These are phyloP conservation scores for Fusarium sp. DNA, from an alignment of 2,329 filamentous ascomycete species.

Conservation along the genomic window DNA sequence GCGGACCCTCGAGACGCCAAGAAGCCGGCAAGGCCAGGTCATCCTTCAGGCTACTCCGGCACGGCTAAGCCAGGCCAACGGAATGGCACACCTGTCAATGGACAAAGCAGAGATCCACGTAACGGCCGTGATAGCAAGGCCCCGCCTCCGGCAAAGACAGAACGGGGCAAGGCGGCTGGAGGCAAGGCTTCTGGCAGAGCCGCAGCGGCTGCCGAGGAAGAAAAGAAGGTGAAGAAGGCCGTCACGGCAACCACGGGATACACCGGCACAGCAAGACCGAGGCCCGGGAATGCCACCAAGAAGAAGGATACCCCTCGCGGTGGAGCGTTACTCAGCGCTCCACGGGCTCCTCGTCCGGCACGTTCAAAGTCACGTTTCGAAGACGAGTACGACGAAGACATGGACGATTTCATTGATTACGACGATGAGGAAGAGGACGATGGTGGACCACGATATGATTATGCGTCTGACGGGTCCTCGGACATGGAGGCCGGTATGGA, in stretches of 20 bases:
- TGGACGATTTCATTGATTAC: conserved; percentile 73
- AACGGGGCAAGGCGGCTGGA: conserved; percentile 34
- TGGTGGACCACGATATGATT: conserved; percentile 60
- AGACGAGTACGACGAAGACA: conserved; percentile 72
- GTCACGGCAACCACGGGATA: conserved; percentile 73
- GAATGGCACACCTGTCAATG: conserved; percentile 41
- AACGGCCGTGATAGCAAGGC: conserved; percentile 39
- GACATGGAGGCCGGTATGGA: conserved; percentile 84
- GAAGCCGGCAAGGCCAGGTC: conserved; percentile 24
- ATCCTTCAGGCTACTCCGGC: conserved; percentile 47
- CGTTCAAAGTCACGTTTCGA: conserved; percentile 57
- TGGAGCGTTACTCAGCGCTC: conserved; percentile 55
- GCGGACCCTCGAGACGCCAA: conserved; percentile 38
- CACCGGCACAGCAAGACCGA: conserved; percentile 72
- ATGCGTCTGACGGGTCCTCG: conserved; percentile 74
- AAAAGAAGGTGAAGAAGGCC: conserved; percentile 72
- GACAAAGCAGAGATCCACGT: conserved; percentile 35
- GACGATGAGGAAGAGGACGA: conserved; percentile 66
- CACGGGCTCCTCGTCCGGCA: conserved; percentile 42
- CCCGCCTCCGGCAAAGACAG: conserved; percentile 28
- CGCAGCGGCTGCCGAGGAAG: conserved; percentile 37
- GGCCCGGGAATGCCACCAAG: conserved; percentile 51
- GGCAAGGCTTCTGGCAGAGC: conserved; percentile 35
- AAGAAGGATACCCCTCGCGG: conserved; percentile 53
- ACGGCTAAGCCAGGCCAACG: conserved; percentile 47